Conservation (phyloP, 805 yeast species). For the Myxozyma lipomycoides region DNA sequence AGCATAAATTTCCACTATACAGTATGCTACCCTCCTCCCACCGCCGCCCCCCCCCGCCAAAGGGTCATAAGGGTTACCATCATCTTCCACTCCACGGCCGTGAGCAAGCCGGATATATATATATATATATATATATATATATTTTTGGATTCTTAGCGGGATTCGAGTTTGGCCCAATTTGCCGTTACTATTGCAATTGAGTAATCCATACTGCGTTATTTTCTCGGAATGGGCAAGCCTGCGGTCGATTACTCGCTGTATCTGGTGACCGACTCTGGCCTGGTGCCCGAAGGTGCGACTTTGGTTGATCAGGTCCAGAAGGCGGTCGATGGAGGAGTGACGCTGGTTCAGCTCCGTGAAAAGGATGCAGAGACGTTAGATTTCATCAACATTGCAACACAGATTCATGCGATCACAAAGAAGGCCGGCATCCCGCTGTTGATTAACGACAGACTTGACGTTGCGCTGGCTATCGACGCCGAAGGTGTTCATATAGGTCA, state of each 20-base stretch:
- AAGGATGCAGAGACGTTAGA: slow-evolving; percentile 64
- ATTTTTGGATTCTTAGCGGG: too few relatives aligned
- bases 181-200: too few relatives aligned
- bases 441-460: slow-evolving; percentile 82
- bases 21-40: too few relatives aligned
- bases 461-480: slow-evolving; percentile 83
- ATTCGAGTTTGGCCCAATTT: too few relatives aligned
- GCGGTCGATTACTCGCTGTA: slow-evolving; percentile 58
- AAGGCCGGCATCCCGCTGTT: slow-evolving; percentile 65
- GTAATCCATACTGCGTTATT: too few relatives aligned
- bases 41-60: too few relatives aligned
- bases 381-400: slow-evolving; percentile 59
- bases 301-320: slow-evolving; percentile 56
- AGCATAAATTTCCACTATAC: too few relatives aligned
- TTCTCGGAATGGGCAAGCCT: slow-evolving; percentile 10
- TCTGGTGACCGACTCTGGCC: slow-evolving; percentile 73
- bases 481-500: slow-evolving; percentile 94
- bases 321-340: slow-evolving; percentile 68
- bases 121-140: too few relatives aligned
- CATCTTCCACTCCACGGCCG: too few relatives aligned
- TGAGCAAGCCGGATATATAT: too few relatives aligned
- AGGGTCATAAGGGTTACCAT: too few relatives aligned
- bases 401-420: slow-evolving; percentile 59
- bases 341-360: slow-evolving; percentile 80
- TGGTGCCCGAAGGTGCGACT: slow-evolving; percentile 59